phyloP scores from a whole-genome alignment of 768 basidiomycete genomes.

The Russula sp. region DNA sequence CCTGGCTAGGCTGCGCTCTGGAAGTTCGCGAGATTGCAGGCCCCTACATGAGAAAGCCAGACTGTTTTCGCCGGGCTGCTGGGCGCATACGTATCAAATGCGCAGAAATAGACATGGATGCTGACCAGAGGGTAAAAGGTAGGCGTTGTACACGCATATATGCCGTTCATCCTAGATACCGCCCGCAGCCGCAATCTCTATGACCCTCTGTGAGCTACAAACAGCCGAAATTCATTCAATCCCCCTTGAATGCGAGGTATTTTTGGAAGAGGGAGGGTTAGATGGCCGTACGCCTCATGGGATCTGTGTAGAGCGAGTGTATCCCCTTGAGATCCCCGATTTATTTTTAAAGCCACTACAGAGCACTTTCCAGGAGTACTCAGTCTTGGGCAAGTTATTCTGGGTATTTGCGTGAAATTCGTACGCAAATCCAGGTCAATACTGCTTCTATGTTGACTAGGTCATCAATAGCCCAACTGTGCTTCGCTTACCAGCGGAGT shows the following conservation, averaged over 20 bases:
- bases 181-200: conserved; percentile 17
- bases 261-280: not conserved
- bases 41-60: conserved; percentile 13
- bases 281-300: conserved; percentile 1
- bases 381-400: conserved; percentile 24
- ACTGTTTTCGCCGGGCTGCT: conserved; percentile 21
- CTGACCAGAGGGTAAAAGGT: conserved; percentile 19
- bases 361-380: conserved; percentile 21
- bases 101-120: conserved; percentile 18
- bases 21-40: not conserved
- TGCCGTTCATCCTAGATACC: not conserved
- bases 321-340: too few species aligned
- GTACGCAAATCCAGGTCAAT: not conserved
- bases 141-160: not conserved
- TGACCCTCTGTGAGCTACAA: conserved; percentile 22
- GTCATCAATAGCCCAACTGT: conserved; percentile 17
- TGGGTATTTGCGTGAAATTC: conserved; percentile 21
- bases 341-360: not conserved
- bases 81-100: conserved; percentile 16
- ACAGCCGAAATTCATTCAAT: conserved; percentile 18
- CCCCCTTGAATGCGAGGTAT: conserved; percentile 20
- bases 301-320: conserved; percentile 19
- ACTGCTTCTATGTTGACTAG: not conserved
- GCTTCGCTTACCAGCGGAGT: conserved; percentile 17
- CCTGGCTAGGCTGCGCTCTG: not conserved